phyloP scores from a whole-genome alignment of 2,329 filamentous ascomycete genomes.

The Pseudonectria buxi region DNA sequence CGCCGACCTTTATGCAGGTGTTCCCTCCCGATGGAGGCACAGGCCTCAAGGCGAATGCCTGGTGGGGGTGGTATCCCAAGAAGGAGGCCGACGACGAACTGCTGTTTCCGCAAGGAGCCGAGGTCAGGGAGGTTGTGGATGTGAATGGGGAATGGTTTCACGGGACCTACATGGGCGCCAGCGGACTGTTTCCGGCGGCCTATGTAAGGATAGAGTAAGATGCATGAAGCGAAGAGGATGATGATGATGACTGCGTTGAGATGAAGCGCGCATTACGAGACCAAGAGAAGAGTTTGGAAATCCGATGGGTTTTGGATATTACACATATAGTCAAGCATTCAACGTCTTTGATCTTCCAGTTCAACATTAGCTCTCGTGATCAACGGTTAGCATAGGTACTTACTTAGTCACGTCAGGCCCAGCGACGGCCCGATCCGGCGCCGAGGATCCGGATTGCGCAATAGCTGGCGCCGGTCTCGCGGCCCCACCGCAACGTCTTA shows the following conservation, averaged over 20 bases:
- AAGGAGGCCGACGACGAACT: constrained; percentile 65
- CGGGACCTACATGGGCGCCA: constrained; percentile 74
- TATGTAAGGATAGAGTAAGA: constrained; percentile 54
- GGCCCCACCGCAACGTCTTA: constrained; percentile 17
- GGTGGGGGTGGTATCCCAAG: constrained; percentile 74
- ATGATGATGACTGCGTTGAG: constrained; percentile 1
- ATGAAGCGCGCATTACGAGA: constrained; percentile 1
- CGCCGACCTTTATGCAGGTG: constrained; percentile 18
- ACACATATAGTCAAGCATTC: no score
- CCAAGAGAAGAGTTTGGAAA: not conserved
- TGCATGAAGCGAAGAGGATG: constrained; percentile 4
- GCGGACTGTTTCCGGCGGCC: constrained; percentile 72
- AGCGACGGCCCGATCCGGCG: constrained; percentile 9
- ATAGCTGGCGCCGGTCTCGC: constrained; percentile 20
- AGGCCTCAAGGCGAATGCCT: constrained; percentile 56
- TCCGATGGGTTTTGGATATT: not conserved
- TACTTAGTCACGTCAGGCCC: no score
- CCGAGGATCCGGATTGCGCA: constrained; percentile 15
- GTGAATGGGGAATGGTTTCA: constrained; percentile 89
- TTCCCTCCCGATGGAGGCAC: constrained; percentile 73
- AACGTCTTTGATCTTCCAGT: no score
- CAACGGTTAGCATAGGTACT: no score
- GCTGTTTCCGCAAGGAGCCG: constrained; percentile 74
- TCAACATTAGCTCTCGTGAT: no score
- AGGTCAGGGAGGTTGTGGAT: constrained; percentile 76